Percentiles rank a stretch among this genome's conserved stretches.
These are phyloP conservation scores for Myrica gale DNA, from an alignment of 306 rosid species.

Conservation along the genomic window DNA sequence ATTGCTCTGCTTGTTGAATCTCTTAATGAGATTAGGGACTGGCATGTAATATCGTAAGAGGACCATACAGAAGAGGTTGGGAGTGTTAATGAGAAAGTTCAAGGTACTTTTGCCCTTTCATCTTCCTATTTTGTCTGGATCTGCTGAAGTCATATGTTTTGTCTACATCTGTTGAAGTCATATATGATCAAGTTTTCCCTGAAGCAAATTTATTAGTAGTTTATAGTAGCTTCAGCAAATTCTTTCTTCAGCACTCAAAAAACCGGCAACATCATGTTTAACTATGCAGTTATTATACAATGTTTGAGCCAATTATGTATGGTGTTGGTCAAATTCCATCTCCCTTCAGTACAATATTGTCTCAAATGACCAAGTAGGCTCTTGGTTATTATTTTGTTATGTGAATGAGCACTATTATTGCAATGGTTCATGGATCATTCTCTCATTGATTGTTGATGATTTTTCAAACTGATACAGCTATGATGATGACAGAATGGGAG, in stretches of 20 bases:
- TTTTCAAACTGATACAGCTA: conserved; percentile 44
- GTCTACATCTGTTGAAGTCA: too few relatives aligned
- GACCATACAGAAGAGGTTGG: conserved; percentile 70
- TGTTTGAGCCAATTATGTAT: conserved; percentile 1
- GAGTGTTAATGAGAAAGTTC: conserved; percentile 67
- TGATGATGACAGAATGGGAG: conserved; percentile 79
- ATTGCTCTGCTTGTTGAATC: too few relatives aligned
- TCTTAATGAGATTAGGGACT: neutral
- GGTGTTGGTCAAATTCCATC: neutral
- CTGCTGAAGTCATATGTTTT: too few relatives aligned
- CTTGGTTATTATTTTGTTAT: neutral
- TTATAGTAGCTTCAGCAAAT: neutral
- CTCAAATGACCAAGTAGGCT: neutral
- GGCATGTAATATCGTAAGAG: conserved; percentile 20
- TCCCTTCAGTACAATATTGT: neutral
- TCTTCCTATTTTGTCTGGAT: conserved; percentile 1
- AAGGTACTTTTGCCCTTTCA: conserved; percentile 41
- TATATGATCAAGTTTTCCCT: neutral
- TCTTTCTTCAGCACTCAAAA: neutral
- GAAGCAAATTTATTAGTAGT: neutral
- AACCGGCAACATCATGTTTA: neutral
- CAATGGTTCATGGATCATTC: conserved; percentile 17
- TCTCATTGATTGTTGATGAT: conserved; percentile 23
- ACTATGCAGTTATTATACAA: conserved; percentile 5
- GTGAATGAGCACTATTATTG: neutral